phyloP scores from a whole-genome alignment of 2,329 filamentous ascomycete genomes.

The Pseudocercospora macadamiae region DNA sequence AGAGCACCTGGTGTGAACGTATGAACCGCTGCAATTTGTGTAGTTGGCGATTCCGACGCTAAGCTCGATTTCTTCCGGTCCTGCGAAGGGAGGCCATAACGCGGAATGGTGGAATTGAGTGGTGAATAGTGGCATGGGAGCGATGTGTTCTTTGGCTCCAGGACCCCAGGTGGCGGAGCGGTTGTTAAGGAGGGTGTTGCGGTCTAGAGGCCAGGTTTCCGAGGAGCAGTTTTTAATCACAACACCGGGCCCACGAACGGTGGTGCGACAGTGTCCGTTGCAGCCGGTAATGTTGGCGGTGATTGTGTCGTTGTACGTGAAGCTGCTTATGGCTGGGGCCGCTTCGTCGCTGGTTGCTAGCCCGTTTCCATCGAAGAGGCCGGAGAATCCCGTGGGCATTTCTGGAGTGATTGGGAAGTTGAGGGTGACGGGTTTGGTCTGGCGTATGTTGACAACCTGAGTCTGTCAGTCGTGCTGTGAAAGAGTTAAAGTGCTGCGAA shows the following conservation, averaged over 20 bases:
- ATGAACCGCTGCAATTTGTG: constrained; percentile 9
- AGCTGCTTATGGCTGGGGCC: background rate
- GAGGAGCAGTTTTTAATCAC: constrained; percentile 7
- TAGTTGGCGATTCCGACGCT: constrained; percentile 10
- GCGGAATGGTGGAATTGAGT: background rate
- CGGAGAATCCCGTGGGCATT: constrained; percentile 18
- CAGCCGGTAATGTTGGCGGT: constrained; percentile 10
- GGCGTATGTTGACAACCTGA: background rate
- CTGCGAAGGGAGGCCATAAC: background rate
- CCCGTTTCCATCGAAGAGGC: background rate
- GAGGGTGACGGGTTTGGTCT: constrained; percentile 7
- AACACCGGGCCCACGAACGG: constrained; percentile 1
- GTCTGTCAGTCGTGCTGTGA: background rate
- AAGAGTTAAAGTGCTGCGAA: background rate
- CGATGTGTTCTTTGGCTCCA: background rate
- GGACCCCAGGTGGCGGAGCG: constrained; percentile 4
- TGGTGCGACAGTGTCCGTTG: constrained; percentile 1
- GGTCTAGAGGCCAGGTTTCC: constrained; percentile 4
- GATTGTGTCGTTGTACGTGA: constrained; percentile 6
- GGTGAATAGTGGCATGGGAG: constrained; percentile 11
- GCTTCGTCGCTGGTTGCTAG: constrained; percentile 1
- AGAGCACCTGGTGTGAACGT: constrained; percentile 14
- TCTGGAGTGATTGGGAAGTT: constrained; percentile 14
- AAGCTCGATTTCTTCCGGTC: constrained; percentile 11
- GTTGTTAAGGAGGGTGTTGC: background rate